phyloP scores from a whole-genome alignment of 2,329 filamentous ascomycete species.

The Microdochium paspali region DNA sequence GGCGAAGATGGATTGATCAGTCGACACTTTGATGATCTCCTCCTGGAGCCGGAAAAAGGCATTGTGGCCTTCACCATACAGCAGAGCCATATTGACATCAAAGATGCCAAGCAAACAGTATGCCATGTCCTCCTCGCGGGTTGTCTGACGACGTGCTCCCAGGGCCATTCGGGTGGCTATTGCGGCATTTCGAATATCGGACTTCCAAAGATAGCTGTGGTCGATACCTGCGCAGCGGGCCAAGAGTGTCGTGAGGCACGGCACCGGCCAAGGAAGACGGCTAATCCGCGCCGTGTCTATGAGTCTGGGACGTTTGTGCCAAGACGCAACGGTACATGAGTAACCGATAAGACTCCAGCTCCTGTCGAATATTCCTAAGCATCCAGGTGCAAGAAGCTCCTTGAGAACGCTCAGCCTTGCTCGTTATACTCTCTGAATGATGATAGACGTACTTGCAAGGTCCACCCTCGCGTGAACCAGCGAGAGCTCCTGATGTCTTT shows the following conservation, averaged over 20 bases:
- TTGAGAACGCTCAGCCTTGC: not conserved
- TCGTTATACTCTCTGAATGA: too few relatives aligned
- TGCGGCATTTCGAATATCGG: not conserved
- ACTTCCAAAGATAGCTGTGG: not conserved
- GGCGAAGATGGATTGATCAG: not conserved
- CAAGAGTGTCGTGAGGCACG: not conserved
- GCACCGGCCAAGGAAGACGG: not conserved
- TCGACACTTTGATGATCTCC: not conserved
- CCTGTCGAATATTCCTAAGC: not conserved
- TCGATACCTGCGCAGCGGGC: not conserved
- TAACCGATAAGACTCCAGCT: not conserved
- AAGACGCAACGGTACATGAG: not conserved
- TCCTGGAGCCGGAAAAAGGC: slow-evolving; percentile 7
- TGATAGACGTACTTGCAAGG: not conserved
- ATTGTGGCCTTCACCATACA: slow-evolving; percentile 12
- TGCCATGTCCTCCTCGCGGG: slow-evolving; percentile 8
- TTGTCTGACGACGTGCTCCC: slow-evolving; percentile 8
- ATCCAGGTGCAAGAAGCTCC: not conserved
- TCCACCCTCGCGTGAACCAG: slow-evolving; percentile 2
- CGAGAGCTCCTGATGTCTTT: not conserved
- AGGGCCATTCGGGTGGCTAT: slow-evolving; percentile 12
- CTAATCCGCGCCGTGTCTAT: not conserved
- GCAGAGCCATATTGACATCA: slow-evolving; percentile 11
- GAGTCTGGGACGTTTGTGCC: not conserved
- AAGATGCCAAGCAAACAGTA: slow-evolving; percentile 14